Evolutionary conservation across 306 rosid genomes (phyloP).

Genomic region (Citrullus colocynthis): DNA sequence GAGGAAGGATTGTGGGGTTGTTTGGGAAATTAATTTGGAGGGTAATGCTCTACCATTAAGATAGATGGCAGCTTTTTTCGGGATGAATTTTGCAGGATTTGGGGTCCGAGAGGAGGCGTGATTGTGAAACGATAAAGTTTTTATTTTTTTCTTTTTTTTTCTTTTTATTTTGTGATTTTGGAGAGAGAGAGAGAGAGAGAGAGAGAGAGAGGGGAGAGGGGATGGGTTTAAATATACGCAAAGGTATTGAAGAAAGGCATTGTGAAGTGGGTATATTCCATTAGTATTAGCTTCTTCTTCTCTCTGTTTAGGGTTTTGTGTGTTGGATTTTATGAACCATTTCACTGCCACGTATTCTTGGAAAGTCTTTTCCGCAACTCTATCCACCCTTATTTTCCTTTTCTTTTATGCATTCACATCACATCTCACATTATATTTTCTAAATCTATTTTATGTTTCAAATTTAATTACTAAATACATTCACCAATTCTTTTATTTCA

Average conservation of each 20-base stretch:
- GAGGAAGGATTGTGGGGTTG: background rate
- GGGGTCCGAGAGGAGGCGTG: background rate
- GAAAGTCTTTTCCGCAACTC: background rate
- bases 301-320: background rate
- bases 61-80: background rate
- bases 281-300: background rate
- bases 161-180: background rate
- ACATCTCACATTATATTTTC: too few species aligned
- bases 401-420: background rate
- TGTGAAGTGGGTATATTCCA: background rate
- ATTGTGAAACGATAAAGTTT: background rate
- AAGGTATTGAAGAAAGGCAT: background rate
- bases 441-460: too few species aligned
- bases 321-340: too few species aligned
- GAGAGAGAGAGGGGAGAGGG: background rate
- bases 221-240: background rate
- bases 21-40: background rate
- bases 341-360: background rate
- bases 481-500: too few species aligned
- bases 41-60: constrained; percentile 7
- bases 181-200: background rate
- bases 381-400: background rate
- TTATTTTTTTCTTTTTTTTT: background rate
- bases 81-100: constrained; percentile 5
- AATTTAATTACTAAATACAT: too few species aligned